Evolutionary conservation across 352 stramenopile species (phyloP).

Genomic region (Aphanomyces stellatus): DNA sequence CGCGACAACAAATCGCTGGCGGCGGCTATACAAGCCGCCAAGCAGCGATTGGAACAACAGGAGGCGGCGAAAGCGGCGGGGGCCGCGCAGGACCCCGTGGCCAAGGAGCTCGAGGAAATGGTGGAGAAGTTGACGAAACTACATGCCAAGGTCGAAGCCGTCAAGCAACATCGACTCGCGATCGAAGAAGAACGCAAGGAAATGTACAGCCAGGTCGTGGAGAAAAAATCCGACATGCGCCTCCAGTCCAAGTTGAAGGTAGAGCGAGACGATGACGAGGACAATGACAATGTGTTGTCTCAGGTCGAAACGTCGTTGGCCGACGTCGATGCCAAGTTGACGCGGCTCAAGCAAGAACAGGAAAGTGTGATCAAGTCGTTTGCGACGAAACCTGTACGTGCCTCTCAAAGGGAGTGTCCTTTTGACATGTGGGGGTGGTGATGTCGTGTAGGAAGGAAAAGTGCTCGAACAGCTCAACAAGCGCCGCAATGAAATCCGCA

Average conservation of each 20-base stretch:
- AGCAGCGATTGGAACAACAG: constrained; percentile 74
- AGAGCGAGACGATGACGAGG: background rate
- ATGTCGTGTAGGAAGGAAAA: constrained; percentile 37
- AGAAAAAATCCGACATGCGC: constrained; percentile 84
- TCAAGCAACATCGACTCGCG: constrained; percentile 76
- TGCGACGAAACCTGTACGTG: constrained; percentile 40
- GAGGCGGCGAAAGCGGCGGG: constrained; percentile 58
- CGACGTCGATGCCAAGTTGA: constrained; percentile 72
- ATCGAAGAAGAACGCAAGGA: constrained; percentile 85
- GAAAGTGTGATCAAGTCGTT: constrained; percentile 64
- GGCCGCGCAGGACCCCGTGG: constrained; percentile 62
- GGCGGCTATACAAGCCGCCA: constrained; percentile 63
- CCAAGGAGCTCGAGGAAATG: constrained; percentile 73
- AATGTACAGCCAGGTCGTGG: constrained; percentile 83
- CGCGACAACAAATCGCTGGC: constrained; percentile 78
- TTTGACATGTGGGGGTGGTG: background rate
- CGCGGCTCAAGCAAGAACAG: constrained; percentile 76
- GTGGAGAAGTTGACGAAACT: constrained; percentile 81
- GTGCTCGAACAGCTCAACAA: constrained; percentile 76
- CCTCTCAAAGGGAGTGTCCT: background rate
- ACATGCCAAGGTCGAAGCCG: constrained; percentile 74
- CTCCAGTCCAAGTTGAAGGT: constrained; percentile 87
- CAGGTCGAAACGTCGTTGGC: constrained; percentile 75
- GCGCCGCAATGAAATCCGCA: constrained; percentile 75
- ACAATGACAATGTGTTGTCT: background rate